These are phyloP conservation scores for Kernera saxatilis DNA, from an alignment of 345 rosid genomes.

Conservation along the genomic window DNA sequence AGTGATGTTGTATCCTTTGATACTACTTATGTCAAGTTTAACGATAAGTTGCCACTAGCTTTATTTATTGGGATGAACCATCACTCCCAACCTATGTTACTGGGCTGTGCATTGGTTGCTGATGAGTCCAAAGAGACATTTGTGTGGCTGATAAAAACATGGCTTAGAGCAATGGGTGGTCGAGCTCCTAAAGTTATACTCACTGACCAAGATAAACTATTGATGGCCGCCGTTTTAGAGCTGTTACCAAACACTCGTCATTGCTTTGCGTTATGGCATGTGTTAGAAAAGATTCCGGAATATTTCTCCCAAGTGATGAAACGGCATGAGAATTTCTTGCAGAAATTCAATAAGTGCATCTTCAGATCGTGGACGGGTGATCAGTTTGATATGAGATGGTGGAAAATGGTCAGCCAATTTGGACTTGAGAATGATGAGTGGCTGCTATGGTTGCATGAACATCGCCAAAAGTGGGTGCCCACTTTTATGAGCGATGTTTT, in stretches of 20 bases:
- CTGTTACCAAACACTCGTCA: slow-evolving; percentile 42
- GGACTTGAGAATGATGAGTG: slow-evolving; percentile 52
- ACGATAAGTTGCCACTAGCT: slow-evolving; percentile 42
- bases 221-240: slow-evolving; percentile 35
- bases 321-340: slow-evolving; percentile 45
- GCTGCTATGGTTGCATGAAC: slow-evolving; percentile 51
- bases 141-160: slow-evolving; percentile 40
- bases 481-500: slow-evolving; percentile 39
- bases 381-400: slow-evolving; percentile 56
- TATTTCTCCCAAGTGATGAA: slow-evolving; percentile 38
- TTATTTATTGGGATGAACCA: slow-evolving; percentile 43
- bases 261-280: slow-evolving; percentile 43
- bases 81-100: slow-evolving; percentile 42
- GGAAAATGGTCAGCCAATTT: slow-evolving; percentile 54
- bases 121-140: slow-evolving; percentile 39
- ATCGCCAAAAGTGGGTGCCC: slow-evolving; percentile 58
- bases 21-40: slow-evolving; percentile 42
- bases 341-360: slow-evolving; percentile 56
- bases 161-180: slow-evolving; percentile 48
- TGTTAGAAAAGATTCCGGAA: slow-evolving; percentile 43
- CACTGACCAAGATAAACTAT: slow-evolving; percentile 40
- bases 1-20: slow-evolving; percentile 44
- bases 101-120: slow-evolving; percentile 45
- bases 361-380: slow-evolving; percentile 59
- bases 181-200: slow-evolving; percentile 40